Conservation (phyloP, 257 asterid genomes). For the Rubia yunnanensis region DNA sequence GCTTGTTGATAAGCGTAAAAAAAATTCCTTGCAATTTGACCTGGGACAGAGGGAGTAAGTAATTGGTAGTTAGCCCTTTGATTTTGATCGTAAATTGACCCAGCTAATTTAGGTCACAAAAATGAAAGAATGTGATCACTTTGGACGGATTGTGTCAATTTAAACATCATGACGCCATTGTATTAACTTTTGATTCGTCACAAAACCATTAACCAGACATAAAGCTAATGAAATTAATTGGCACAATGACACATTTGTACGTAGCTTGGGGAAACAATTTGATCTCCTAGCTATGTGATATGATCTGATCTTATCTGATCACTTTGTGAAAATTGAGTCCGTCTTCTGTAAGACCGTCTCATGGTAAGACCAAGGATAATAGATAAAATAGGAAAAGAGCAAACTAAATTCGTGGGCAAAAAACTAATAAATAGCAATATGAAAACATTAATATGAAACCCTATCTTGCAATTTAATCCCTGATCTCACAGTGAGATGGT, state of each 20-base stretch:
- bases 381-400: too few relatives aligned
- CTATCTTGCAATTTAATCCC: too few relatives aligned
- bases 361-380: too few relatives aligned
- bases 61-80: background rate
- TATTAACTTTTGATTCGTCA: background rate
- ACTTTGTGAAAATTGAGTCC: too few relatives aligned
- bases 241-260: background rate
- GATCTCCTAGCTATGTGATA: background rate
- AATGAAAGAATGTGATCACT: background rate
- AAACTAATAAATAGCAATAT: too few relatives aligned
- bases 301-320: background rate
- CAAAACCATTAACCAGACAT: background rate
- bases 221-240: background rate
- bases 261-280: slow-evolving; percentile 10
- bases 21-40: too few relatives aligned
- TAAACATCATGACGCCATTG: background rate
- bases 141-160: slow-evolving; percentile 7
- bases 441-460: too few relatives aligned
- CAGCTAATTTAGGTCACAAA: slow-evolving; percentile 1
- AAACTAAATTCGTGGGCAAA: too few relatives aligned
- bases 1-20: too few relatives aligned
- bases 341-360: too few relatives aligned
- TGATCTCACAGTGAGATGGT: too few relatives aligned
- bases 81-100: background rate
- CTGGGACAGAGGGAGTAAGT: too few relatives aligned